Percentiles rank a stretch among this genome's conserved stretches.
phyloP scores from a whole-genome alignment of 176 grass and related monocot species.

The Saccharum spontaneum region DNA sequence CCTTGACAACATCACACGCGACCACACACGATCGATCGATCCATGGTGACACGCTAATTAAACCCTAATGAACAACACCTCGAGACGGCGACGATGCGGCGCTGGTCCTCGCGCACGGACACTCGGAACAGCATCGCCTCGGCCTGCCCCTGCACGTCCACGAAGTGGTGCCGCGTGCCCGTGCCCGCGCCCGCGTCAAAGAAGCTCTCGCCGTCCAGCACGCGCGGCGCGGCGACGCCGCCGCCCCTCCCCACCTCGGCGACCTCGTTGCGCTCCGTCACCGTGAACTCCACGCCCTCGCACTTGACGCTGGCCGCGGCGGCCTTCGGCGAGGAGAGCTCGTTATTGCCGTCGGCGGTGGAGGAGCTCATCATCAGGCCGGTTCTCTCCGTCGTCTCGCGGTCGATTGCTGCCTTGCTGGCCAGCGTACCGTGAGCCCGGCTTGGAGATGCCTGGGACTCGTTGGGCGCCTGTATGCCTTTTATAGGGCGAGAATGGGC shows the following conservation, averaged over 20 bases:
- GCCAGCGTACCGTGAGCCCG: too few relatives aligned
- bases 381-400: too few relatives aligned
- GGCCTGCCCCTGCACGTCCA: not conserved
- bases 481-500: too few relatives aligned
- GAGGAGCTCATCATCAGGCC: too few relatives aligned
- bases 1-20: too few relatives aligned
- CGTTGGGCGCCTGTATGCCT: too few relatives aligned
- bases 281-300: not conserved
- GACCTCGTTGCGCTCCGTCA: not conserved
- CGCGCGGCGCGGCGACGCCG: not conserved
- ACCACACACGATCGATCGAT: too few relatives aligned
- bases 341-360: too few relatives aligned
- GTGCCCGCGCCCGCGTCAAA: not conserved
- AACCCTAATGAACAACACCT: not conserved
- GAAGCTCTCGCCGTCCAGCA: not conserved
- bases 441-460: too few relatives aligned
- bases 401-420: too few relatives aligned
- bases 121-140: not conserved
- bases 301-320: not conserved
- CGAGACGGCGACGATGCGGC: not conserved
- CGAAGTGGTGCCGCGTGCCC: not conserved
- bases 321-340: too few relatives aligned
- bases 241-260: not conserved
- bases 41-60: too few relatives aligned
- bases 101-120: not conserved